These are phyloP conservation scores for Angophora floribunda DNA, from an alignment of 345 rosid species.

Conservation along the genomic window DNA sequence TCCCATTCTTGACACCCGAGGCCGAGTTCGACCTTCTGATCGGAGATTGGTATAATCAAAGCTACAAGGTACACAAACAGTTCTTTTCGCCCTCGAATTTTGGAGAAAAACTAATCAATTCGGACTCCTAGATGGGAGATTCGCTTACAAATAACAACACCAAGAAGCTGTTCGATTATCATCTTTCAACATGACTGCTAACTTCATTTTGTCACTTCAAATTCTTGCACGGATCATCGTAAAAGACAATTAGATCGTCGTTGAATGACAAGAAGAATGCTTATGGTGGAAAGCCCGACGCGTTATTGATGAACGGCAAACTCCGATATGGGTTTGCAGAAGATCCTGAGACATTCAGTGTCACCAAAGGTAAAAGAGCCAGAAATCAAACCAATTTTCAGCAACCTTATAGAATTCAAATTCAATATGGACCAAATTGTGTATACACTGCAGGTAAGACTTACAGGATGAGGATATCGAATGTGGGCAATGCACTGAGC, in stretches of 20 bases:
- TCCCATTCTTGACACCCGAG: constrained; percentile 39
- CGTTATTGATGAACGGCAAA: constrained; percentile 39
- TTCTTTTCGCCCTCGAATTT: not conserved
- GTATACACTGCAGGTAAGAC: constrained; percentile 8
- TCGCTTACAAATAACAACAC: not conserved
- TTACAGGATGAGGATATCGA: constrained; percentile 29
- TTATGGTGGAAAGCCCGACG: not conserved
- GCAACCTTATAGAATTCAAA: not conserved
- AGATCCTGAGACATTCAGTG: constrained; percentile 20
- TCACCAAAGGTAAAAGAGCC: constrained; percentile 24
- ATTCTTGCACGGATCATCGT: not conserved
- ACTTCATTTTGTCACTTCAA: not conserved
- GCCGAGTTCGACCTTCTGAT: constrained; percentile 50
- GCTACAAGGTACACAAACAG: constrained; percentile 8
- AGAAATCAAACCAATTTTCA: not conserved
- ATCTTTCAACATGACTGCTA: not conserved
- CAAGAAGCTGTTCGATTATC: not conserved
- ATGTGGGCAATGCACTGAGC: constrained; percentile 14
- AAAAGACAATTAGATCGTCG: not conserved
- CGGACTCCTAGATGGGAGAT: not conserved
- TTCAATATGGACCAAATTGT: not conserved
- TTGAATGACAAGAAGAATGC: not conserved
- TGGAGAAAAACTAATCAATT: not conserved
- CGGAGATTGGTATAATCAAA: constrained; percentile 31
- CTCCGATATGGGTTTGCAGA: constrained; percentile 10